Percentiles rank a stretch among this genome's conserved stretches.
These are phyloP conservation scores for Fusarium marasasianum DNA, from an alignment of 2,329 filamentous ascomycete species.

Conservation along the genomic window DNA sequence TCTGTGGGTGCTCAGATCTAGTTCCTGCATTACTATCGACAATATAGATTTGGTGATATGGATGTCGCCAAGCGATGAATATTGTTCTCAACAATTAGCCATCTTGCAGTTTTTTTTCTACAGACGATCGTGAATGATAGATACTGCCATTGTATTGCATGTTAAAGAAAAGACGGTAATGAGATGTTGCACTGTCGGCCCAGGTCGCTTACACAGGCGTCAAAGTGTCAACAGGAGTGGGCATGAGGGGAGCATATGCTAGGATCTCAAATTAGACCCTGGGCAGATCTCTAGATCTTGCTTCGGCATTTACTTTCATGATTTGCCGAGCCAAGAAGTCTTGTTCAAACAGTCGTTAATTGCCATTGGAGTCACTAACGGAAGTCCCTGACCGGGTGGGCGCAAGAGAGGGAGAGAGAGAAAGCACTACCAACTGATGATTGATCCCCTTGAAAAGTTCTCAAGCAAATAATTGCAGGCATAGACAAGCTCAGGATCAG, in stretches of 20 bases:
- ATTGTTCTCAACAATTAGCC: neutral
- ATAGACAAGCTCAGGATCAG: neutral
- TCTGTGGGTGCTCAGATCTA: neutral
- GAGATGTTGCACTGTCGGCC: neutral
- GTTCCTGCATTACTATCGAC: neutral
- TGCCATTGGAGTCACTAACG: neutral
- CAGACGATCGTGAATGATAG: neutral
- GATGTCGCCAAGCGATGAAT: neutral
- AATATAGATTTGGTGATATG: neutral
- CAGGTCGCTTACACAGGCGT: slow-evolving; percentile 15
- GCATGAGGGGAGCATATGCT: neutral
- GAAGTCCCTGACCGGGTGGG: neutral
- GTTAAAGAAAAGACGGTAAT: slow-evolving; percentile 2
- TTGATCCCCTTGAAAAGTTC: neutral
- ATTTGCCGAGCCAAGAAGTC: neutral
- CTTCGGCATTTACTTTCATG: neutral
- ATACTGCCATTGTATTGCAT: neutral
- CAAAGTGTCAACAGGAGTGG: slow-evolving; percentile 8
- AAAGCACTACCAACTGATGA: neutral
- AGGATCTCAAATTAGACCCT: neutral
- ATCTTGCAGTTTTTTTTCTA: neutral
- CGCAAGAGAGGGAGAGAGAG: neutral
- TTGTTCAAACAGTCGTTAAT: neutral
- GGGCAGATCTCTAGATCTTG: neutral
- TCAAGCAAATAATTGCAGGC: neutral